Base-by-base conservation (phyloP, 2,329 filamentous ascomycete species). In the Zalaria sp. region DNA sequence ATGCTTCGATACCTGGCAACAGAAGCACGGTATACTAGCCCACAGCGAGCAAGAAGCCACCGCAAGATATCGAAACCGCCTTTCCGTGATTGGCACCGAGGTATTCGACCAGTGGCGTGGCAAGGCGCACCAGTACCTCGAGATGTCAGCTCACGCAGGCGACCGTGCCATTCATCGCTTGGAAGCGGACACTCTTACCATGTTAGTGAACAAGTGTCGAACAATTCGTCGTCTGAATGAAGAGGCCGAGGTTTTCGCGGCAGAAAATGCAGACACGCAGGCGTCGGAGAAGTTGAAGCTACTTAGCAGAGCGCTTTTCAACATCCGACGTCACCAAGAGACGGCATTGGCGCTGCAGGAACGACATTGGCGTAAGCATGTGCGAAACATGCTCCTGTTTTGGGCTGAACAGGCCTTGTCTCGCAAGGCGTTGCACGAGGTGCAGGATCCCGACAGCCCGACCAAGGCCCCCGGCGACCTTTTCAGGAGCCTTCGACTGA, bases 291-390 rank as follows among this genome's bases (percentile, higher is more conserved):
- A 38, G 28, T 58, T 78, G 43, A 73, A 71, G 52, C 73, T 68
- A 50, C 57, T 78, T n/a, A 73, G 71, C 41, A 71, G 76, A 57
- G 67, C 67, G 5, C 59, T 72, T 2, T 78, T 78, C 57, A 72
- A 74, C 34, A 58, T 73, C 4, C 61, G 63, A 25, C 66, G 67
- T 40, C 65, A 65, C 25, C 55, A 63, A 6, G 67, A 75, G 43
- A 73, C 65, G 34, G 72, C 73, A 0, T 60, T 69, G 31, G 69
- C 72, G 5, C 58, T 78, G 47, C 61, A 63, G 39, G 63, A 68
- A 11, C 61, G 73, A 11, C 74, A 71, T 46, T 62, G 69, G 32
- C 64, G 71, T 42, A 71, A 71, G 46, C 75, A 77, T 53, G 58
- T 68, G 27, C 64, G 69, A 43, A 66, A 66, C 27, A 72, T 77